Conservation (phyloP, 331 rosid genomes). For the Arachis monticola region DNA sequence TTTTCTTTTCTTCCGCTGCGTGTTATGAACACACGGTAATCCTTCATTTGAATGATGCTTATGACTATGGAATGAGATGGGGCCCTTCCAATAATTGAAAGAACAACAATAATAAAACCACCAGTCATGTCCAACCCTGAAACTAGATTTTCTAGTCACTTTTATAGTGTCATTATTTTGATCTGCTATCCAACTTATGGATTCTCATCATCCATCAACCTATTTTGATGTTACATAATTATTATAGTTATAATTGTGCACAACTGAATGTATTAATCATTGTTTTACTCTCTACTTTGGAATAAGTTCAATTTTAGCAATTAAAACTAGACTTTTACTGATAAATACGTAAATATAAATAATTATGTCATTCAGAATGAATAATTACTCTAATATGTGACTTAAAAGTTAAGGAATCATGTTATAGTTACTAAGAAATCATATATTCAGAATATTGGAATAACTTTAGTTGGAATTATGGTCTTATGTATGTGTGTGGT, state of each 20-base stretch:
- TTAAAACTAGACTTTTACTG: too few species aligned
- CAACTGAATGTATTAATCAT: constrained; percentile 14
- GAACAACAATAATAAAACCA: neutral
- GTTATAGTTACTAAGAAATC: too few species aligned
- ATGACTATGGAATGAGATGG: neutral
- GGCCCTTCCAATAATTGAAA: constrained; percentile 17
- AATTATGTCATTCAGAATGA: neutral
- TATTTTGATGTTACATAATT: constrained; percentile 13
- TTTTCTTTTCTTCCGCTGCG: too few species aligned
- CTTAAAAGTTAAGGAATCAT: too few species aligned
- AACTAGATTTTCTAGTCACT: neutral
- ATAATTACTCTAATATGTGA: neutral
- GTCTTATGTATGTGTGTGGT: too few species aligned
- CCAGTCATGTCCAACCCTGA: neutral
- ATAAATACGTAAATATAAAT: neutral
- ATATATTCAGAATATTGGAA: too few species aligned
- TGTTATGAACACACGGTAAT: too few species aligned
- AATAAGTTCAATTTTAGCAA: too few species aligned
- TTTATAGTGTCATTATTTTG: neutral
- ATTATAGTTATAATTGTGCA: constrained; percentile 26
- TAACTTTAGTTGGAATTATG: too few species aligned
- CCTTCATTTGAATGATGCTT: constrained; percentile 2
- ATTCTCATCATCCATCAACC: constrained; percentile 27
- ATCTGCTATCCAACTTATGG: constrained; percentile 26
- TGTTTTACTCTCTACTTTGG: neutral